Base-by-base conservation (phyloP, 2,329 filamentous ascomycete species). In the Xylaria sp. region DNA sequence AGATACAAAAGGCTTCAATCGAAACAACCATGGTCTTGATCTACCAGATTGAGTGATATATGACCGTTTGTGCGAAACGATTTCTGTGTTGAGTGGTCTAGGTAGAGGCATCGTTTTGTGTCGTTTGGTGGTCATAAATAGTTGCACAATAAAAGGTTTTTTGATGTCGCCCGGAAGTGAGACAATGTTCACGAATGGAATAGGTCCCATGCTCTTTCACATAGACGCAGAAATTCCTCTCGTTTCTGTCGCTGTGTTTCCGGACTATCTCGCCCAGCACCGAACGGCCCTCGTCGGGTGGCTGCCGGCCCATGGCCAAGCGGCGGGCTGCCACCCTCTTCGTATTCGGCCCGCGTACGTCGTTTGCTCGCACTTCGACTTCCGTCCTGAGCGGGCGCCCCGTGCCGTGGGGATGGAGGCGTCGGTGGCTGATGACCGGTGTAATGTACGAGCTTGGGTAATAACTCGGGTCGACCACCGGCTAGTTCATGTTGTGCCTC, bases 361-460 rank as follows among this genome's bases (percentile, higher is more conserved):
- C 94, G 85, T 75, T 92, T 88, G 74, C 82, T 85, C 67, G 84
- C 82, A 71, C 86, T 87, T 73, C 85, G 85, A 67, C 79, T 81
- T 61, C 80, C 77, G 67, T 87, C 83, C 64, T 73, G 78, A 67
- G 74, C 77, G 61, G 71, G 72, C 52, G 69, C 69, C 55, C 82
- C 82, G 57, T 87, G 82, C 73, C 88, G 83, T 13, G 90, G 92
- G 44, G 92, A 96, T 4, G 93, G 93, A 35, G 94, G 93, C 2
- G 93, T 97, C 3, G 93, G 93, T 40, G 94, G 93, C 75, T 97
- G 94, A 73, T 96, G 92, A 47, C 93, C 92, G 38, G 91, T 92
- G 75, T 99, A 99, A 77, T 98, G 95, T 13, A 99, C 92, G 59
- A 98, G 87, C 77, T 94, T 95, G 21, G 95, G 95, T 52, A 97